Base-by-base conservation (phyloP, 2,329 filamentous ascomycete species). In the Exophiala calicioides region DNA sequence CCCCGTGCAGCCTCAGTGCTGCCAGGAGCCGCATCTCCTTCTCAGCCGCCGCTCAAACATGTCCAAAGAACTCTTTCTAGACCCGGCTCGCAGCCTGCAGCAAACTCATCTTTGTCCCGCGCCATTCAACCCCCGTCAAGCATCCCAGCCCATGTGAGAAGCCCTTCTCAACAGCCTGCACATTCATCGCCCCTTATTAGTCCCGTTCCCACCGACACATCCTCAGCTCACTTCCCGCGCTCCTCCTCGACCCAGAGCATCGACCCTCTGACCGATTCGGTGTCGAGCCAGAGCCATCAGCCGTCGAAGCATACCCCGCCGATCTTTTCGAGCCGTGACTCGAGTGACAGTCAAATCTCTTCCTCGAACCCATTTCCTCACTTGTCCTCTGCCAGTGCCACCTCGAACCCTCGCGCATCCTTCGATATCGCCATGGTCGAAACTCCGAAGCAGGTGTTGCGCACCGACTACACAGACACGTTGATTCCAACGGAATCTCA, bases 231-330 rank as follows among this genome's bases (percentile, higher is more conserved):
- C 32, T 58, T 64, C n/a, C 60, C 65, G 16, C 63, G 69, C 52
- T 66, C 70, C 29, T 62, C 68, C 2, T 71, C 72, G 9, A 72
- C 71, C 3, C 66, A 68, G 2, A 71, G 69, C n/a, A 73, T 75
- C 65, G 72, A 75, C 52, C 69, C 69, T n/a, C 58, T 75, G 43
- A 71, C 71, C 20, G 72, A 75, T 50, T 59, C 73, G 21, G 71
- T 71, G 27, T 68, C 70, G 10, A 70, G 73, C 65, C 72, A 74
- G 58, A 69, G 68, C 44, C 71, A 71, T 41, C 69, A 72, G 46
- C 65, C 68, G 5, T 64, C 68, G 44, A 66, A 66, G 21, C 61
- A 64, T 30, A 71, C 64, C 41, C 61, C 68, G 19, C 56, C 66
- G n/a, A 61, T 68, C 31, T 52, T 69, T 18, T 61, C 67, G 33